Base-by-base conservation (phyloP, 495 filamentous ascomycete genomes). In the Xylaria intraflava region DNA sequence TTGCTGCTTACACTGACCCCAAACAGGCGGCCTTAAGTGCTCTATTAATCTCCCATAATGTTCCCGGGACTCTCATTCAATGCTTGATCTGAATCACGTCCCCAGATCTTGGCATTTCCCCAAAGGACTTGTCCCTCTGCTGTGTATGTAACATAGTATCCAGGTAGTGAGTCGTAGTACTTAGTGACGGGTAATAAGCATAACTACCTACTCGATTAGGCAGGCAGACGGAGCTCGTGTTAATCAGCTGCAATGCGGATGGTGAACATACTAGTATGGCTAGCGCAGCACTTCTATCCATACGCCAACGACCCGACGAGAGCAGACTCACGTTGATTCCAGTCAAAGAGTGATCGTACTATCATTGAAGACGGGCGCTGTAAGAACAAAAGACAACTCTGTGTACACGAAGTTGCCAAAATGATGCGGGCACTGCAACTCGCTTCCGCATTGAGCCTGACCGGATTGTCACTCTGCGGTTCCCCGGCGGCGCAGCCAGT, bases 381-480 rank as follows among this genome's bases (percentile, higher is more conserved):
- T 43, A 6, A 31, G 27, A 12, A 51, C 12, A 14, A 10, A 7
- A 2, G 9, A 30, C 11, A 46, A 22, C 16, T 20, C 11, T 14
- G 12, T 23, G 36, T 1, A 27, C 20, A 30, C 10, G 7, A 19
- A 5, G 6, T 9, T 12, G 11, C 9, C 10, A 46, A 39, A 17
- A 55, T 55, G 45, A 33, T 23, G 6, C 52, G 45, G 27, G 17
- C 29, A 29, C 29, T 55, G 20, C 27, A 43, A 48, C 24, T 55
- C 14, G 19, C 38, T 1, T 14, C 36, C 36, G 26, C 4, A 6
- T 48, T 55, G 45, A 36, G 52, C 41, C 27, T 55, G 29, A 12
- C 38, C 19, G 3, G 36, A n/a, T 36, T 48, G 36, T 49, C 42
- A 6, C 12, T 43, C 4, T 41, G 44, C 10, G 24, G 36, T 29